A percentile compares a stretch with the other conserved stretches of the same genome.
phyloP scores from a whole-genome alignment of 306 rosid genomes.

The Citrullus mucosospermus region DNA sequence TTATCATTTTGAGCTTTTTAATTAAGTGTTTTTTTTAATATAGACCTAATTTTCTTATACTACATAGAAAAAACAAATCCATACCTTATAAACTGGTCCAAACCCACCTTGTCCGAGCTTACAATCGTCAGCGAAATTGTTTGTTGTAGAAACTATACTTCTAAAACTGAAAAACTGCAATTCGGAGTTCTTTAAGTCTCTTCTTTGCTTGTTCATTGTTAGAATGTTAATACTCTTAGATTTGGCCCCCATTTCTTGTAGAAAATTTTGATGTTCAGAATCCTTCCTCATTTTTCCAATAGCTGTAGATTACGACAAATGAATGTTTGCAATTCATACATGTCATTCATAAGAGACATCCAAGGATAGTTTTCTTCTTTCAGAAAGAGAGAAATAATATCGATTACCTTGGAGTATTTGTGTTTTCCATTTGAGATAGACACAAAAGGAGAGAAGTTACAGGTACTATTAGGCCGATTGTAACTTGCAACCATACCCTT shows the following conservation, averaged over 20 bases:
- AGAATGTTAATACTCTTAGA: neutral
- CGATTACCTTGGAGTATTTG: neutral
- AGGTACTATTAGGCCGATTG: neutral
- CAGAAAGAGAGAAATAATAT: neutral
- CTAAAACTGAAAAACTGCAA: neutral
- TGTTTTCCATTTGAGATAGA: neutral
- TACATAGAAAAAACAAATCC: neutral
- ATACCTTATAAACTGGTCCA: neutral
- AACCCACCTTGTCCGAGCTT: neutral
- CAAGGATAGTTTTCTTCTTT: neutral
- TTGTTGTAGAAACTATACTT: neutral
- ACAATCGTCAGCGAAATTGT: neutral
- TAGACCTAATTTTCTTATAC: neutral
- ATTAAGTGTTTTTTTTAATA: neutral
- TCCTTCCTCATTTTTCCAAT: neutral
- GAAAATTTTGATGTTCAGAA: neutral
- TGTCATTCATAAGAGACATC: neutral
- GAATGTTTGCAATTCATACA: neutral
- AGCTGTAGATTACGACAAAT: neutral
- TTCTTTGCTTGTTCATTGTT: neutral
- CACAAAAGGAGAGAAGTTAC: neutral
- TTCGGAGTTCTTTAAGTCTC: neutral
- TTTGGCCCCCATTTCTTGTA: neutral
- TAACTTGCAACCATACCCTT: neutral
- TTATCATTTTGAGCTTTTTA: neutral